Evolutionary conservation across 805 yeast genomes (phyloP).

Genomic region (Nakazawaea ishiwadae): DNA sequence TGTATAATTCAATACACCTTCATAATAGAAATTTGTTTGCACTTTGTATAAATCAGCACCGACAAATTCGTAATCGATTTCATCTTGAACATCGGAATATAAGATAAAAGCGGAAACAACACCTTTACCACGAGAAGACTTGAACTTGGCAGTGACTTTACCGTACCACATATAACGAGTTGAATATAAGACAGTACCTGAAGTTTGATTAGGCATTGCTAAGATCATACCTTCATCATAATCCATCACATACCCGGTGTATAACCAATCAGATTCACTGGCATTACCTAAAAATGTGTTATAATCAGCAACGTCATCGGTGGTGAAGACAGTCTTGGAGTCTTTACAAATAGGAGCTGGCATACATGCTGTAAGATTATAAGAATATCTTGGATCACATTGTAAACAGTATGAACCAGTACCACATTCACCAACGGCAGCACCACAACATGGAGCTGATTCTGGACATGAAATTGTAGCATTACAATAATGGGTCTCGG

Average conservation of each 20-base stretch:
- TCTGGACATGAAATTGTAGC: constrained; percentile 63
- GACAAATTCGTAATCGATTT: constrained; percentile 82
- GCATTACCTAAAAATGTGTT: constrained; percentile 58
- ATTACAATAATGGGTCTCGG: constrained; percentile 36
- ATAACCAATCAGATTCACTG: constrained; percentile 62
- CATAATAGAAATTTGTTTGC: constrained; percentile 77
- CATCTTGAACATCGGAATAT: constrained; percentile 84
- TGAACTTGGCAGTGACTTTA: constrained; percentile 61
- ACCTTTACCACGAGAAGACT: constrained; percentile 73
- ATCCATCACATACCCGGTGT: constrained; percentile 52
- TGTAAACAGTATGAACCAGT: constrained; percentile 61
- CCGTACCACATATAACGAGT: constrained; percentile 88
- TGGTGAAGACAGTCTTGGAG: constrained; percentile 36
- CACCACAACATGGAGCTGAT: constrained; percentile 76
- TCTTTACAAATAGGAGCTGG: constrained; percentile 75
- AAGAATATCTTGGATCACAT: constrained; percentile 76
- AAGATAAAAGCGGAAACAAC: constrained; percentile 80
- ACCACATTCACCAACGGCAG: constrained; percentile 56
- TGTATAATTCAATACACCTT: constrained; percentile 66
- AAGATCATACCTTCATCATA: constrained; percentile 55
- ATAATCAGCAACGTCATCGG: constrained; percentile 21
- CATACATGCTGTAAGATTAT: constrained; percentile 66
- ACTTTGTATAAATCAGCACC: constrained; percentile 66
- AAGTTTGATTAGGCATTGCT: constrained; percentile 73
- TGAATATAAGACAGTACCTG: constrained; percentile 79